These are phyloP conservation scores for Nyctanthes arbortristis DNA, from an alignment of 257 asterid species.

Conservation along the genomic window DNA sequence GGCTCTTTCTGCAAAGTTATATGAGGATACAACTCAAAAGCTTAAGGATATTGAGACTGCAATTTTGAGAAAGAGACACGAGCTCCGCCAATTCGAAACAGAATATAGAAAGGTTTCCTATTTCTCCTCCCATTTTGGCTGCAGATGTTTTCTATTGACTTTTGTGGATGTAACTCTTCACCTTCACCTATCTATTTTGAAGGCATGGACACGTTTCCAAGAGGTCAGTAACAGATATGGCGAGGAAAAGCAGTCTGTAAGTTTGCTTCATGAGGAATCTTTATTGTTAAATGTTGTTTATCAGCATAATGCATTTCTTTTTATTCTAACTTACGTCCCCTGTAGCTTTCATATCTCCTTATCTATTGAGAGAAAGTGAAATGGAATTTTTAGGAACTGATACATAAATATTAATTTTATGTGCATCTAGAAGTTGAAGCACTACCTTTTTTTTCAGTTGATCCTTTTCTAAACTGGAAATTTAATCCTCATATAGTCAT, in stretches of 20 bases:
- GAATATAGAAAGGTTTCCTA: slow-evolving; percentile 90
- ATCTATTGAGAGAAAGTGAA: background rate
- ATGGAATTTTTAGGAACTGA: too few relatives aligned
- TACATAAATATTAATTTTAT: too few relatives aligned
- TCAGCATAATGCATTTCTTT: background rate
- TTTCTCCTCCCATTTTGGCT: slow-evolving; percentile 3
- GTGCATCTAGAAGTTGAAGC: too few relatives aligned
- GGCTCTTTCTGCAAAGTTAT: slow-evolving; percentile 89
- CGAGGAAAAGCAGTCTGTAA: slow-evolving; percentile 90
- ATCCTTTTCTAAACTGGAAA: background rate
- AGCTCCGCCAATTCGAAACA: slow-evolving; percentile 89
- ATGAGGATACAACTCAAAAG: slow-evolving; percentile 81
- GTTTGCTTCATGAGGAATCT: slow-evolving; percentile 34
- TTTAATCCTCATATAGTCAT: background rate
- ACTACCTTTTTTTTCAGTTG: too few relatives aligned
- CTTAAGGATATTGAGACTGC: slow-evolving; percentile 87
- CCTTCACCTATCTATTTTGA: slow-evolving; percentile 24
- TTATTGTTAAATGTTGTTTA: background rate
- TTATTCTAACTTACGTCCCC: slow-evolving; percentile 5
- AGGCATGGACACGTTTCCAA: slow-evolving; percentile 96
- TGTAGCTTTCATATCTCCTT: background rate
- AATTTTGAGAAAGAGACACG: slow-evolving; percentile 91
- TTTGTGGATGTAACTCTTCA: slow-evolving; percentile 4
- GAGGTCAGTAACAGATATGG: slow-evolving; percentile 88
- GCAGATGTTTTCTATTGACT: background rate